Base-by-base conservation (phyloP, 306 rosid genomes). In the Quercus agrifolia region DNA sequence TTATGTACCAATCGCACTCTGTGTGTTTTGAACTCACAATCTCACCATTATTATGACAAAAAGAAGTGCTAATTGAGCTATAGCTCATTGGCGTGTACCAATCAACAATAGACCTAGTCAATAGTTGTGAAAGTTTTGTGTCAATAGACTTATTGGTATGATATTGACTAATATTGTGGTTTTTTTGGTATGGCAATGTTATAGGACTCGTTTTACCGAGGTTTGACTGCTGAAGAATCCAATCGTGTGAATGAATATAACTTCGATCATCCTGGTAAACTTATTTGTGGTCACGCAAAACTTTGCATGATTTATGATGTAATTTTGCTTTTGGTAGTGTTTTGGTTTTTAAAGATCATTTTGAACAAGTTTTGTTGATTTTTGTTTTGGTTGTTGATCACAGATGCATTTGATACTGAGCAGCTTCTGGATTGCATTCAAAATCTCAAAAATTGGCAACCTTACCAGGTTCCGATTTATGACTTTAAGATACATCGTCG, bases 131-230 rank as follows among this genome's bases (percentile, higher is more conserved):
- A 41, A 41, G 11, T 41, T 8, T 41, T 41, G 46, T 41, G 46
- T 67, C 71, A 33, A 5, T 3, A 7, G 46, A 30, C 23, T 41
- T 41, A 41, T 8, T 0, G 44, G 4, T 33, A 67, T 35, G 51
- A 18, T 33, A 33, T n/a, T 3, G 72, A 49, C 19, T 61, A 4
- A 14, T 30, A 41, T 54, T 49, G 2, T 28, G 71, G 49, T 75
- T 27, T 19, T 27, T 51, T 58, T 44, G 54, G 27, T 68, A 15
- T 82, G 69, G 12, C 56, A 66, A 20, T 61, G 67, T 31, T 74
- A 2, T 63, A 94, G 99, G 99, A 94, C 75, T 91, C 99, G 0
- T 94, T 94, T 87, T 94, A 94, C 78, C 97, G 99, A 17, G 99
- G 99, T n/a, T 83, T 94, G 88, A 91, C 88, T 3, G 90, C 99